Percentiles rank a stretch among this genome's conserved stretches.
Conservation (phyloP, 805 yeast genomes). For the Wickerhamomyces kurtzmanii region DNA sequence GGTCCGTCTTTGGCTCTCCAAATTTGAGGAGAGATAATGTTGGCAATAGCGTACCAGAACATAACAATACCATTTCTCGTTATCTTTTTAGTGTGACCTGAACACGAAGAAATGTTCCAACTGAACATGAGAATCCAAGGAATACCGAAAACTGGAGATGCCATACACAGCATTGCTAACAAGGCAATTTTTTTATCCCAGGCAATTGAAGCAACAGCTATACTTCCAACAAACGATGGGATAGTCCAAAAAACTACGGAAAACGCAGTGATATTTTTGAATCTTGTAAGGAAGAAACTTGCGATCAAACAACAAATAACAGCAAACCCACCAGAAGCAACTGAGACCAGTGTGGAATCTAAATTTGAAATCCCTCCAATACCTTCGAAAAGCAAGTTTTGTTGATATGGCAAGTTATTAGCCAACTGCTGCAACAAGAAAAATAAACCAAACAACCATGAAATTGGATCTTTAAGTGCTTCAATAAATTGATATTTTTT, state of each 20-base stretch:
- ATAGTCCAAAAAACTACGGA: constrained; percentile 26
- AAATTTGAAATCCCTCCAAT: constrained; percentile 33
- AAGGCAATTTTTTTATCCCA: constrained; percentile 34
- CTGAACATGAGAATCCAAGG: constrained; percentile 28
- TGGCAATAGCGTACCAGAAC: constrained; percentile 37
- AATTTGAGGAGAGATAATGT: constrained; percentile 46
- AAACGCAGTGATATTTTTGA: constrained; percentile 28
- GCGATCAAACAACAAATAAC: constrained; percentile 29
- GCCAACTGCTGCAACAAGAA: constrained; percentile 38
- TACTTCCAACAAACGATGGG: constrained; percentile 35
- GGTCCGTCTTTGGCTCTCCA: constrained; percentile 42
- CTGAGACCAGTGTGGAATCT: constrained; percentile 41
- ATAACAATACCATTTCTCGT: constrained; percentile 34
- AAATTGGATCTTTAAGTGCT: constrained; percentile 35
- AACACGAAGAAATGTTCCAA: constrained; percentile 23
- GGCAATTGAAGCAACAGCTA: constrained; percentile 33
- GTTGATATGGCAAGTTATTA: constrained; percentile 44
- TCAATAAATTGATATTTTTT: constrained; percentile 41
- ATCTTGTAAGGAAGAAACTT: constrained; percentile 20
- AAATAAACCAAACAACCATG: constrained; percentile 31
- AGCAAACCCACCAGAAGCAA: constrained; percentile 42
- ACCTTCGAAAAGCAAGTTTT: constrained; percentile 33
- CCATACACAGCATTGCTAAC: constrained; percentile 37
- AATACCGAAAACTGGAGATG: constrained; percentile 33
- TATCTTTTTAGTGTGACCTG: constrained; percentile 42